Evolutionary conservation across 352 stramenopile genomes (phyloP), one percentile per base, ranked within the genome.

Genomic region (Peronospora farinosa): DNA sequence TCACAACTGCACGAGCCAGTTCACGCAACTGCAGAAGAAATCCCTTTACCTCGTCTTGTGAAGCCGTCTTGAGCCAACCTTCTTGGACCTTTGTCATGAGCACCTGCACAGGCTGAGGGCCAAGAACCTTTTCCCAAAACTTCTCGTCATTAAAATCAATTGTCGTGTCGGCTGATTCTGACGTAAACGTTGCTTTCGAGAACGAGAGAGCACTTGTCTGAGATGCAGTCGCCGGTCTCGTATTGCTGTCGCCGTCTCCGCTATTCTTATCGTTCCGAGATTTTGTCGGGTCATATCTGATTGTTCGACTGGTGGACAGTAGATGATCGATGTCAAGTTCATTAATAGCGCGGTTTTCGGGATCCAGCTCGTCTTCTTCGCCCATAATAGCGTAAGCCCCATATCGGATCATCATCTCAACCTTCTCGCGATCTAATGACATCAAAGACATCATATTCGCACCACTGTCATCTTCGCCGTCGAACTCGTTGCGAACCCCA

Each of bases 331-430:
- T 95, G 65, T 93, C 84, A 6, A 94, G 77, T 53, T 95, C 84
- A 54, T 93, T 92, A 54, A 95, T 92, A 9, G 82, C 82, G 33
- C 74, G 74, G 54, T 95, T 95, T 42, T 95, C 84, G 0, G 84
- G 80, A 38, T 94, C 83, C 49, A 88, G 65, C 42, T 98, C 95
- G 45, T 98, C 96, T 50, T 98, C 90, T 66, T 98, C 91, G 54
- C 97, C 94, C 63, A 98, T 90, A 47, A 95, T 93, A 44, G 95
- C 95, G 72, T 99, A 99, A 17, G 96, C 96, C 40, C 97, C 97
- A 54, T 97, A 95, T 12, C 84, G 86, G 59, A 98, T 98, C 59
- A 99, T 95, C 59, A 99, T 92, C 49, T 98, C 87, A 45, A 99
- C 96, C 79, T 99, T 98, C 55, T 99, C 96, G 51, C 97, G 89